Conservation (phyloP, 495 filamentous ascomycete species). For the Paragyromitra xinjiangensis region DNA sequence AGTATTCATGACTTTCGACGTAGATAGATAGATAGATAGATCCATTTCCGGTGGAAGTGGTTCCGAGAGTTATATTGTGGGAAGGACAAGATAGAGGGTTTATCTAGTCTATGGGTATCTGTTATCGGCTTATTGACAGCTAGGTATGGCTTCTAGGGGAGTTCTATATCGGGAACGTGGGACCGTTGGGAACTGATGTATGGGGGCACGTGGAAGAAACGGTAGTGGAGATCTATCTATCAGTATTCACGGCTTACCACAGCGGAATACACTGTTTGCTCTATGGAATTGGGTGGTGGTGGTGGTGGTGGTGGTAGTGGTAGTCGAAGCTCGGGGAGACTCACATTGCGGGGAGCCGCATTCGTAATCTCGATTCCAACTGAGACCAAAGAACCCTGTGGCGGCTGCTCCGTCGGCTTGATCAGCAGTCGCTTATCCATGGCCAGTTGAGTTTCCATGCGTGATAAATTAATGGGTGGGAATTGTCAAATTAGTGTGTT, state of each 20-base stretch:
- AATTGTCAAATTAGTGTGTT: background rate
- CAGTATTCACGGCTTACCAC: background rate
- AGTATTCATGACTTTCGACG: conserved; percentile 2
- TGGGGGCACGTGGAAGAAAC: background rate
- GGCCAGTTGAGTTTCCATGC: background rate
- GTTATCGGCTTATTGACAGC: background rate
- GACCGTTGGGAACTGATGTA: background rate
- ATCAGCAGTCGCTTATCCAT: conserved; percentile 15
- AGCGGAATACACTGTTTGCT: background rate
- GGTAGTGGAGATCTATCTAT: background rate
- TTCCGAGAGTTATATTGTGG: background rate
- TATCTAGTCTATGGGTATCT: background rate
- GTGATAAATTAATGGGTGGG: conserved; percentile 13
- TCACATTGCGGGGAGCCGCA: conserved; percentile 13
- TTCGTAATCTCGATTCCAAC: conserved; percentile 37
- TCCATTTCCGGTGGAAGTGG: no score
- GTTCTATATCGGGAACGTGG: background rate
- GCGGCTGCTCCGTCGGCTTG: conserved; percentile 22
- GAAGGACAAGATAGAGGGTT: background rate
- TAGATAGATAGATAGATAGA: no score
- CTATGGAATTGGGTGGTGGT: background rate
- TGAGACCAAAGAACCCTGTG: conserved; percentile 14
- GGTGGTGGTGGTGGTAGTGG: background rate
- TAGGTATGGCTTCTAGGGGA: background rate
- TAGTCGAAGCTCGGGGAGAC: background rate